Evolutionary conservation across 148 eudicot genomes (phyloP).

Genomic region (Salicornia ramosissima): DNA sequence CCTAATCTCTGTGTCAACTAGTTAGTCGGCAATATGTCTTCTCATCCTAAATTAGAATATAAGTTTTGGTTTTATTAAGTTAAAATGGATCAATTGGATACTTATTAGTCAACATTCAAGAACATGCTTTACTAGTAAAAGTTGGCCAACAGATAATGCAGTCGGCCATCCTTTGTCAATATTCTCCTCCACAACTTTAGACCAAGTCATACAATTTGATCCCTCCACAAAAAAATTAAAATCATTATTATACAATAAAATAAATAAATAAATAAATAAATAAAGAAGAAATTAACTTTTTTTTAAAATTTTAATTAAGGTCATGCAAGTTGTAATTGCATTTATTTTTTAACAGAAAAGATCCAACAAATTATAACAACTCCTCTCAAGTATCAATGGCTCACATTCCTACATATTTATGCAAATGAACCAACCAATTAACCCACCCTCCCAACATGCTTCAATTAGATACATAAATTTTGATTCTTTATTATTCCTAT

Average conservation of each 20-base stretch:
- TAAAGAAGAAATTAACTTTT: no score
- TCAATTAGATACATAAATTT: no score
- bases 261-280: no score
- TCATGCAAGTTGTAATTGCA: not conserved
- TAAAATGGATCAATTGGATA: not conserved
- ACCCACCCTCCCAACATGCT: no score
- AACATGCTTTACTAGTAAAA: not conserved
- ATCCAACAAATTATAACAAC: not conserved
- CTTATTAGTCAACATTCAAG: conserved; percentile 6
- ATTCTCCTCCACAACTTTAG: not conserved
- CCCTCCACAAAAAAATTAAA: no score
- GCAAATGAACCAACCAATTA: no score
- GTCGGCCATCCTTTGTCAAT: not conserved
- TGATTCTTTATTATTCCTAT: no score
- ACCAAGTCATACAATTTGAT: conserved; percentile 3
- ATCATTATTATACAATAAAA: no score
- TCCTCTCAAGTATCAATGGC: no score
- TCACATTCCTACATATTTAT: no score
- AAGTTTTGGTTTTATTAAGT: not conserved
- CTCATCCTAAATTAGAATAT: not conserved
- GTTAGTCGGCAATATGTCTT: not conserved
- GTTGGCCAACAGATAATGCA: not conserved
- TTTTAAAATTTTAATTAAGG: no score
- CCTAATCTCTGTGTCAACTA: not conserved
- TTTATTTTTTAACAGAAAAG: not conserved